Conservation (phyloP, 129 eudicot genomes). For the Flaveria robusta region DNA sequence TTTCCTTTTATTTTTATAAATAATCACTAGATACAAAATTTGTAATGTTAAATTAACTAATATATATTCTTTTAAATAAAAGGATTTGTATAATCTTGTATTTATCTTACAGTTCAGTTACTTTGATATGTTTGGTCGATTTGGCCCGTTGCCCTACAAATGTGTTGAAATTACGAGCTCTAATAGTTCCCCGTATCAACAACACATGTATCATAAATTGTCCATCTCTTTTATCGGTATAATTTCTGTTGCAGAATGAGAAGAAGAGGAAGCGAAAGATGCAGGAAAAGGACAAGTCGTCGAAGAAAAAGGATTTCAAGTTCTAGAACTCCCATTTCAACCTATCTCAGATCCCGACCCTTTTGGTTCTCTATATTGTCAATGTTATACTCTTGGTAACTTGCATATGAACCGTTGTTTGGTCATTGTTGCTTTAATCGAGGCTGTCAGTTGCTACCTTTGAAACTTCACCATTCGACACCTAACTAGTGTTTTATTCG, state of each 20-base stretch:
- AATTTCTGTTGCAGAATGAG: constrained; percentile 54
- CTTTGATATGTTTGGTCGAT: not conserved
- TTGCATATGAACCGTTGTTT: not conserved
- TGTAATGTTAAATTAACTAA: not conserved
- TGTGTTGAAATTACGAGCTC: not conserved
- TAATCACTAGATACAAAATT: not conserved
- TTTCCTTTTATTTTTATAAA: not conserved
- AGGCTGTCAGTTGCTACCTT: not conserved
- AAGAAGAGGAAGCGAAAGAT: constrained; percentile 83
- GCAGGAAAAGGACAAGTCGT: constrained; percentile 79
- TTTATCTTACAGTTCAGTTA: not conserved
- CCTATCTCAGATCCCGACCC: not conserved
- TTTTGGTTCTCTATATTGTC: not conserved
- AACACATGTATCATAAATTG: not conserved
- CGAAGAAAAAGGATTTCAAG: constrained; percentile 91
- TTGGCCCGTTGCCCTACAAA: not conserved
- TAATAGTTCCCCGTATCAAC: not conserved
- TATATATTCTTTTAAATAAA: not conserved
- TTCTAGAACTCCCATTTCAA: constrained; percentile 34
- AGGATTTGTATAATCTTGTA: not conserved
- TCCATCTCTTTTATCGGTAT: not conserved
- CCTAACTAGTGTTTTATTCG: not conserved
- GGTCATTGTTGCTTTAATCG: not conserved
- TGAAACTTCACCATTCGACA: not conserved
- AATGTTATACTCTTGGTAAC: not conserved